Evolutionary conservation across 352 stramenopile genomes (phyloP).

Genomic region (Poterioochromonas sp.): DNA sequence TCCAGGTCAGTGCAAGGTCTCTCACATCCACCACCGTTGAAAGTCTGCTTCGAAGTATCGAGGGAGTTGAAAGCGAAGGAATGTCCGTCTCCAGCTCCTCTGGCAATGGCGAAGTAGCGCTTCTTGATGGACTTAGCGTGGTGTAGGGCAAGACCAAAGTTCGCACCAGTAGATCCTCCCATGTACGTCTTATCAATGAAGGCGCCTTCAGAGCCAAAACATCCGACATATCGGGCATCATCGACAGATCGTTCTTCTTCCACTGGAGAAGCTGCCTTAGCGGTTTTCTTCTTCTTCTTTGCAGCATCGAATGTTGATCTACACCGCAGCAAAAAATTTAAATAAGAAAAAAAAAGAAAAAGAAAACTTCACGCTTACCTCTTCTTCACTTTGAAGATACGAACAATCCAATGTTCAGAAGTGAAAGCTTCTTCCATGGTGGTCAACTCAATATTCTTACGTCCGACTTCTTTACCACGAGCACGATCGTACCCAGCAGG

Average conservation of each 20-base stretch:
- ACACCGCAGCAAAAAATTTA: background rate
- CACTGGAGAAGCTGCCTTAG: background rate
- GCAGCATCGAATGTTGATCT: background rate
- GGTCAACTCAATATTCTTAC: conserved; percentile 75
- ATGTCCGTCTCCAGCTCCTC: conserved; percentile 64
- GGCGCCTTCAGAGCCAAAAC: conserved; percentile 63
- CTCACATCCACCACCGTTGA: conserved; percentile 36
- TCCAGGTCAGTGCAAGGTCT: conserved; percentile 62
- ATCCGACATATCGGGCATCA: conserved; percentile 52
- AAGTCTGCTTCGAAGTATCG: background rate
- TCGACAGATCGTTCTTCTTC: background rate
- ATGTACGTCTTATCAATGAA: conserved; percentile 71
- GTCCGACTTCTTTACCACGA: conserved; percentile 69
- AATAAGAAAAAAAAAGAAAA: background rate
- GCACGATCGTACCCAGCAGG: conserved; percentile 66
- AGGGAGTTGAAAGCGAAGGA: conserved; percentile 77
- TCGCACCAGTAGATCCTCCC: conserved; percentile 68
- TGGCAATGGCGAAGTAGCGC: conserved; percentile 71
- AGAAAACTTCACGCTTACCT: background rate
- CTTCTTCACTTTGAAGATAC: conserved; percentile 84
- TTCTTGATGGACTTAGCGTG: conserved; percentile 67
- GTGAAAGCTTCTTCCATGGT: conserved; percentile 84
- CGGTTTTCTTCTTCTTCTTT: background rate
- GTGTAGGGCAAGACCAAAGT: conserved; percentile 73
- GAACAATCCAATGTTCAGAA: conserved; percentile 86